These are phyloP conservation scores for Apiospora aurea DNA, from an alignment of 2,329 filamentous ascomycete species.

Conservation along the genomic window DNA sequence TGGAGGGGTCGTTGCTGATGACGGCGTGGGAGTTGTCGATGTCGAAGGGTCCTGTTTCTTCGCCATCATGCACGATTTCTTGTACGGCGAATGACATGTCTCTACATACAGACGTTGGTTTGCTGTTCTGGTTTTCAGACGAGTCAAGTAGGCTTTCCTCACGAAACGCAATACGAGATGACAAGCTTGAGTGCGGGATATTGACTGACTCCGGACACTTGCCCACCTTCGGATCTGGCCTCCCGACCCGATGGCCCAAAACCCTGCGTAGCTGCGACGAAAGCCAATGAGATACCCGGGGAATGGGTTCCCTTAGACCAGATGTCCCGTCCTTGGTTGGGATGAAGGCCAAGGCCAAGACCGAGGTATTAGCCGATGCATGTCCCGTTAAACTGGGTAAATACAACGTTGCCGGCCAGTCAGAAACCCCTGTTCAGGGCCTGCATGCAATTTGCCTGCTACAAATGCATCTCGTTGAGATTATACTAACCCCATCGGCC, in stretches of 20 bases:
- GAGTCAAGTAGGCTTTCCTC: no score
- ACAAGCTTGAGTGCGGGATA: neutral
- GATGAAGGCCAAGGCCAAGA: neutral
- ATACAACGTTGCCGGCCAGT: neutral
- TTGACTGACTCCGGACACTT: neutral
- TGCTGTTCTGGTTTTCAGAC: neutral
- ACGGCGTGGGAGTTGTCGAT: slow-evolving; percentile 32
- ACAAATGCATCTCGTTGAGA: neutral
- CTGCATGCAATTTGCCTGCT: neutral
- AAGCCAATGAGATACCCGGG: neutral
- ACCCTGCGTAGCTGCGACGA: neutral
- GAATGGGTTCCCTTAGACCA: neutral
- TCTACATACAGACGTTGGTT: no score
- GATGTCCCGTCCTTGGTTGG: neutral
- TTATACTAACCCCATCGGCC: neutral
- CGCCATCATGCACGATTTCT: neutral
- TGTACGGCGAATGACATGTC: neutral
- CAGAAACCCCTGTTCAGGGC: neutral
- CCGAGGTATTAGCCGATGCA: neutral
- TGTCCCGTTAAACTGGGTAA: neutral
- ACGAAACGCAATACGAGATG: neutral
- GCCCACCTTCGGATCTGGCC: neutral
- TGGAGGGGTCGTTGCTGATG: slow-evolving; percentile 30
- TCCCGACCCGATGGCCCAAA: neutral
- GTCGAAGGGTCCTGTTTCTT: slow-evolving; percentile 18